Evolutionary conservation across 306 rosid species (phyloP).

Genomic region (Amphicarpaea edgeworthii): DNA sequence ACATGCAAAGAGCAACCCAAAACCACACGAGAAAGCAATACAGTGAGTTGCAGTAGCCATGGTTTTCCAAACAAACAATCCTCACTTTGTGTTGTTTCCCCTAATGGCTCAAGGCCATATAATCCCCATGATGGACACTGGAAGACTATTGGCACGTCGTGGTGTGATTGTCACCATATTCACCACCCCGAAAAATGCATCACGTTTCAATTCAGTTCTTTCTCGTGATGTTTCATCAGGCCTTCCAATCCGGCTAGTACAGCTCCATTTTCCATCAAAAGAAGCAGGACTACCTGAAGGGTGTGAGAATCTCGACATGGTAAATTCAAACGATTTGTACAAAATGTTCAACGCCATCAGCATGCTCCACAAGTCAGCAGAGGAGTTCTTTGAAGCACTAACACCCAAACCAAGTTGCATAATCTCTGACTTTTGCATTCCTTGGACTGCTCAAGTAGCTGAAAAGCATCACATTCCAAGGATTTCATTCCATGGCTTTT

Average conservation of each 20-base stretch:
- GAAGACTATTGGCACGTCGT: slow-evolving; percentile 52
- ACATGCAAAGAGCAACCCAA: background rate
- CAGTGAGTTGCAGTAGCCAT: background rate
- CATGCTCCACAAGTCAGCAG: background rate
- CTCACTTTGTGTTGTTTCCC: slow-evolving; percentile 50
- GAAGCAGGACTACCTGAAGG: slow-evolving; percentile 59
- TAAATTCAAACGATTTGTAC: background rate
- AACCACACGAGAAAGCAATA: background rate
- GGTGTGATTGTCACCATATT: slow-evolving; percentile 52
- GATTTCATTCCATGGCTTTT: slow-evolving; percentile 52
- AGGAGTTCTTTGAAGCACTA: slow-evolving; percentile 40
- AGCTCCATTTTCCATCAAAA: slow-evolving; percentile 41
- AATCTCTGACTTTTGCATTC: background rate
- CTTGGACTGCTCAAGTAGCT: slow-evolving; percentile 33
- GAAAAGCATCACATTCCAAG: slow-evolving; percentile 46
- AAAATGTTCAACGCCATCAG: background rate
- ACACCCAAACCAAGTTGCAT: slow-evolving; percentile 50
- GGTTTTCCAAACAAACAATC: slow-evolving; percentile 43
- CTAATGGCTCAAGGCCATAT: slow-evolving; percentile 54
- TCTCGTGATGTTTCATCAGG: slow-evolving; percentile 46
- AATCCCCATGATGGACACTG: slow-evolving; percentile 56
- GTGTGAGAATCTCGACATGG: background rate
- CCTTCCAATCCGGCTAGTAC: slow-evolving; percentile 35
- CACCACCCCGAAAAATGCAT: slow-evolving; percentile 55
- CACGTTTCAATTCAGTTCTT: slow-evolving; percentile 47